Conservation (phyloP, 148 eudicot species). For the Rhododendron simsii region DNA sequence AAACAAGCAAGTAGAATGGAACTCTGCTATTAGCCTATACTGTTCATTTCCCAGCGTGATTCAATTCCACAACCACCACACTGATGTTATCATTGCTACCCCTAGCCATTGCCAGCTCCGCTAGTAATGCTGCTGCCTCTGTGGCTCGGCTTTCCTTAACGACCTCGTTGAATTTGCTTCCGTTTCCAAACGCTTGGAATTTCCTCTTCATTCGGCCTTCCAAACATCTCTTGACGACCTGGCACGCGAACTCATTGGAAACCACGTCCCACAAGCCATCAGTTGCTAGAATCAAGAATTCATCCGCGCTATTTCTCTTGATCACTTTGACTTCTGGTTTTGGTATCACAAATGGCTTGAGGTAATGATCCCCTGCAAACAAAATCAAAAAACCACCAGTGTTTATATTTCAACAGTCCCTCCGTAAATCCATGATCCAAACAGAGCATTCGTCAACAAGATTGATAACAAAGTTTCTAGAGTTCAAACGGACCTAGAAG, state of each 20-base stretch:
- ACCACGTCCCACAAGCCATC: slow-evolving; percentile 55
- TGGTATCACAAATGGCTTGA: slow-evolving; percentile 43
- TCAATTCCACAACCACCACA: slow-evolving; percentile 29
- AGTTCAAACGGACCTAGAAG: neutral
- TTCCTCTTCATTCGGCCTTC: slow-evolving; percentile 13
- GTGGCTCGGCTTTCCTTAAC: neutral
- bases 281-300: slow-evolving; percentile 41
- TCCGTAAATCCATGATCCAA: neutral
- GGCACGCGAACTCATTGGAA: slow-evolving; percentile 40
- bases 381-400: neutral
- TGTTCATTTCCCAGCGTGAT: neutral
- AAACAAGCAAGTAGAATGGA: neutral
- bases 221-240: slow-evolving; percentile 23
- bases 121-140: slow-evolving; percentile 22
- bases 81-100: slow-evolving; percentile 41
- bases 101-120: slow-evolving; percentile 29
- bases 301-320: slow-evolving; percentile 24
- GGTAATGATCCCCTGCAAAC: slow-evolving; percentile 37
- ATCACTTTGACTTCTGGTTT: slow-evolving; percentile 36
- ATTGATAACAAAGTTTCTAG: neutral
- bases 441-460: neutral
- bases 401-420: neutral
- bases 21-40: neutral
- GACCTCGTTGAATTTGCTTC: neutral
- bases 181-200: neutral